Evolutionary conservation across 2,329 filamentous ascomycete genomes (phyloP).

Genomic region (Monosporascus sp.): DNA sequence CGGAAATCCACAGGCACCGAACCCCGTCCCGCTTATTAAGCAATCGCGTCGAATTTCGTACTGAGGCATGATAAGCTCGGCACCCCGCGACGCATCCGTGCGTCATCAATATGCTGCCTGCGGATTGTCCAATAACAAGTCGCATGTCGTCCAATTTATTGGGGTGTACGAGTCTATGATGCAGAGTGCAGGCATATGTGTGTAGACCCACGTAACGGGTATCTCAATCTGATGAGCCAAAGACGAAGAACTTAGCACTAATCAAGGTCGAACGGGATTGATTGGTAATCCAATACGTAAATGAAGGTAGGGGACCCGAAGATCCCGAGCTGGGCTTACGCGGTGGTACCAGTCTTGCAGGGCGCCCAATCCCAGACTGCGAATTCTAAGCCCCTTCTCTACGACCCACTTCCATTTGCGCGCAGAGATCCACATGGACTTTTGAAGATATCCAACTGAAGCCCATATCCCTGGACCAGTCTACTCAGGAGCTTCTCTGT

Average conservation of each 20-base stretch:
- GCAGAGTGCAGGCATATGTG: not conserved
- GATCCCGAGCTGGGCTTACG: not conserved
- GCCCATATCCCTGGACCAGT: too few species aligned
- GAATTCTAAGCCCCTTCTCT: not conserved
- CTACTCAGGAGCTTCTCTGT: too few species aligned
- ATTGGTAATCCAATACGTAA: too few species aligned
- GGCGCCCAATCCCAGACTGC: not conserved
- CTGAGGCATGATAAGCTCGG: not conserved
- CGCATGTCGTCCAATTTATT: too few species aligned
- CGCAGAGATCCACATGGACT: too few species aligned
- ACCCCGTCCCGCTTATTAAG: not conserved
- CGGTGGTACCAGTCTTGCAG: not conserved
- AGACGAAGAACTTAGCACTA: too few species aligned
- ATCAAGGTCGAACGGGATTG: too few species aligned
- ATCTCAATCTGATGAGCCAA: too few species aligned
- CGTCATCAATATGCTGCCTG: constrained; percentile 1
- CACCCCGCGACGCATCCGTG: not conserved
- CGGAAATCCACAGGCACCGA: not conserved
- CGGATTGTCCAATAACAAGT: not conserved
- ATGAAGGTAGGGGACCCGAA: too few species aligned
- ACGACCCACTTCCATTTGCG: too few species aligned
- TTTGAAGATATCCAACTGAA: too few species aligned
- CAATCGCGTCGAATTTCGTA: not conserved
- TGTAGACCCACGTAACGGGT: not conserved
- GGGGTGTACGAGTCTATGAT: not conserved